Evolutionary conservation across 768 basidiomycete genomes (phyloP), one percentile per base, ranked within the genome.

Genomic region (Pseudohyphozyma bogoriensis): DNA sequence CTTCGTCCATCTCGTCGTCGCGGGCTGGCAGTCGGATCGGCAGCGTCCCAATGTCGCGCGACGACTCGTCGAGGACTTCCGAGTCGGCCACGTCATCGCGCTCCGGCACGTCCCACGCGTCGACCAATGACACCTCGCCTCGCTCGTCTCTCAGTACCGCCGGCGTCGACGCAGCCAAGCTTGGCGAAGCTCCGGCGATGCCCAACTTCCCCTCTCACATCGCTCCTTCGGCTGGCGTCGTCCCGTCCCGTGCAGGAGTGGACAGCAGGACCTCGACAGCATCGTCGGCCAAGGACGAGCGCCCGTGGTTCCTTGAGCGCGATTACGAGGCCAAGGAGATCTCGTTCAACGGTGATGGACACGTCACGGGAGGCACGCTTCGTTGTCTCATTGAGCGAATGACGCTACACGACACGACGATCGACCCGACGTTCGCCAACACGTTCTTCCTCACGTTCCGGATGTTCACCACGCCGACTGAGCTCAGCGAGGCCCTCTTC

Each of bases 401-500:
- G 85, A 93, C 93, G 24, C 90, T 92, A 7, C 89, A 95, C 71
- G 89, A 90, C 70, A 84, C 83, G 59, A 81, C 91, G 46, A 89
- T 90, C 56, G 92, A 96, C 70, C 78, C 86, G 22, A 82, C 84
- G 0, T 92, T 96, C 73, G 81, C 85, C 18, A 82, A 85, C 7
- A 85, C 91, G 33, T 97, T 99, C 77, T 92, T 92, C 79, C 78
- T 92, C 69, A 96, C 92, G 0, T 99, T 97, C 79, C 83, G 93
- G 33, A 76, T 96, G 57, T 96, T 95, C 75, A 82, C 86, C 3
- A 81, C 85, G 0, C 87, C 95, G 2, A 55, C 75, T 10, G 83
- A 87, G 51, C 80, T 99, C 31, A 80, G 89, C 12, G 81, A 85
- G 26, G 80, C 84, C 1, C 76, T 96, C 63, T 84, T 92, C 62